A percentile compares a stretch with the other conserved stretches of the same genome.
phyloP scores from a whole-genome alignment of 1,284 basidiomycete genomes.

The Ganoderma resinaceum region DNA sequence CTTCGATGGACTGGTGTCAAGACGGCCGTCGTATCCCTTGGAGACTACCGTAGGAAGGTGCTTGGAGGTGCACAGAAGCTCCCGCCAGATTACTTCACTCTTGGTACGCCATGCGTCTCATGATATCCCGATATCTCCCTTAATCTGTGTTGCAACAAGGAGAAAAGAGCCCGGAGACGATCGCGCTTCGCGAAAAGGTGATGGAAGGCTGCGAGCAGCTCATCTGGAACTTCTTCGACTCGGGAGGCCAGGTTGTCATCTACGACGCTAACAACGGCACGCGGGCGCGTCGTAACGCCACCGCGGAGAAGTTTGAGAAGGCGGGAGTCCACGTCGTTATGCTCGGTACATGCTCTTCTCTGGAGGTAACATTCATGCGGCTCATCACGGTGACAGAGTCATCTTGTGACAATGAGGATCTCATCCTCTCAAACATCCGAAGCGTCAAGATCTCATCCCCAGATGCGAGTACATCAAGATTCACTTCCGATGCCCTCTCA shows the following conservation, averaged over 20 bases:
- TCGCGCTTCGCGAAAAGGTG: slow-evolving; percentile 77
- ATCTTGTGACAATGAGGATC: slow-evolving; percentile 87
- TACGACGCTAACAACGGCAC: slow-evolving; percentile 99
- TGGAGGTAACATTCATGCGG: slow-evolving; percentile 15
- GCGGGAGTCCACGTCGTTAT: slow-evolving; percentile 91
- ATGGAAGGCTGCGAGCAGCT: slow-evolving; percentile 85
- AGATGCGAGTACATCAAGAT: slow-evolving; percentile 69
- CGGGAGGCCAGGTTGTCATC: slow-evolving; percentile 94
- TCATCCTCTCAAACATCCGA: slow-evolving; percentile 94
- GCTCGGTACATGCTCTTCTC: slow-evolving; percentile 67
- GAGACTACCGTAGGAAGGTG: slow-evolving; percentile 92
- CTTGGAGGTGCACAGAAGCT: slow-evolving; percentile 89
- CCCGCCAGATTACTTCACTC: slow-evolving; percentile 91
- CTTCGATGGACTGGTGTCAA: slow-evolving; percentile 98
- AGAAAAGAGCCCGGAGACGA: slow-evolving; percentile 81
- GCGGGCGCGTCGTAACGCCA: slow-evolving; percentile 65
- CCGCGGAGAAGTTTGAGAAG: slow-evolving; percentile 88
- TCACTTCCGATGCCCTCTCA: slow-evolving; percentile 9
- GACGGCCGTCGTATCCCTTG: slow-evolving; percentile 92
- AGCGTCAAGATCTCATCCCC: slow-evolving; percentile 98
- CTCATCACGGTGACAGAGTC: slow-evolving; percentile 63
- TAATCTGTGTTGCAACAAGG: slow-evolving; percentile 45
- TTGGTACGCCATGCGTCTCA: slow-evolving; percentile 58
- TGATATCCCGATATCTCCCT: slow-evolving; percentile 18
- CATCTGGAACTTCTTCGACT: slow-evolving; percentile 90